phyloP scores from a whole-genome alignment of 208 protist genomes.

The Trypanosoma brucei region DNA sequence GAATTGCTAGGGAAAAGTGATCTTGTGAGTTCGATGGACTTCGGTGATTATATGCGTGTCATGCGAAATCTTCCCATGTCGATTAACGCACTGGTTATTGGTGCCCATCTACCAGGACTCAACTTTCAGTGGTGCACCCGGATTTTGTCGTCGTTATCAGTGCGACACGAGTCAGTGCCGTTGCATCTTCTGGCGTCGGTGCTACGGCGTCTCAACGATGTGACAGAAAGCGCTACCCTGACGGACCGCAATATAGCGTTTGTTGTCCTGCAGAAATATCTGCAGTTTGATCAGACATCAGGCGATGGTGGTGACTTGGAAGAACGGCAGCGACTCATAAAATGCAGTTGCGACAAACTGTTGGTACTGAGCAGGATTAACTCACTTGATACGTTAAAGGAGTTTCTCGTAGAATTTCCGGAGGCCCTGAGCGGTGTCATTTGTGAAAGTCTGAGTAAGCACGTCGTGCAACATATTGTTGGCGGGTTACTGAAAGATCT shows the following conservation, averaged over 20 bases:
- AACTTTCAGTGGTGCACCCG: constrained; percentile 64
- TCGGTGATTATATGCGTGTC: constrained; percentile 52
- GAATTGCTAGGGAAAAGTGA: constrained; percentile 38
- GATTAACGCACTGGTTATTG: constrained; percentile 42
- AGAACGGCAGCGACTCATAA: constrained; percentile 27
- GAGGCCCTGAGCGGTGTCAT: constrained; percentile 39
- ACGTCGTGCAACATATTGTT: constrained; percentile 40
- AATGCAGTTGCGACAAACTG: constrained; percentile 48
- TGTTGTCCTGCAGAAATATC: constrained; percentile 64
- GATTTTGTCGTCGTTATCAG: constrained; percentile 49
- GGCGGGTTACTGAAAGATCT: constrained; percentile 26
- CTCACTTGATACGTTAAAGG: constrained; percentile 39
- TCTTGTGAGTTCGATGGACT: constrained; percentile 46
- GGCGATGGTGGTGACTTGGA: constrained; percentile 3
- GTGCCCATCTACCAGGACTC: constrained; percentile 43
- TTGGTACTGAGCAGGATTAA: constrained; percentile 54
- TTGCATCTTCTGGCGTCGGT: constrained; percentile 38
- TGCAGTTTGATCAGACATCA: constrained; percentile 7
- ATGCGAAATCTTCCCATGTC: constrained; percentile 58
- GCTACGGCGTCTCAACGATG: constrained; percentile 33
- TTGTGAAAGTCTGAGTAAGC: constrained; percentile 32
- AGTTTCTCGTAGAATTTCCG: constrained; percentile 56
- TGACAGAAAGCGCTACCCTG: constrained; percentile 23
- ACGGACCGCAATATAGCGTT: constrained; percentile 69
- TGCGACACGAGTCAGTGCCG: constrained; percentile 44